Evolutionary conservation across 2,329 filamentous ascomycete species (phyloP), one percentile per base, ranked within the genome.

Genomic region (Colletotrichum camelliae): DNA sequence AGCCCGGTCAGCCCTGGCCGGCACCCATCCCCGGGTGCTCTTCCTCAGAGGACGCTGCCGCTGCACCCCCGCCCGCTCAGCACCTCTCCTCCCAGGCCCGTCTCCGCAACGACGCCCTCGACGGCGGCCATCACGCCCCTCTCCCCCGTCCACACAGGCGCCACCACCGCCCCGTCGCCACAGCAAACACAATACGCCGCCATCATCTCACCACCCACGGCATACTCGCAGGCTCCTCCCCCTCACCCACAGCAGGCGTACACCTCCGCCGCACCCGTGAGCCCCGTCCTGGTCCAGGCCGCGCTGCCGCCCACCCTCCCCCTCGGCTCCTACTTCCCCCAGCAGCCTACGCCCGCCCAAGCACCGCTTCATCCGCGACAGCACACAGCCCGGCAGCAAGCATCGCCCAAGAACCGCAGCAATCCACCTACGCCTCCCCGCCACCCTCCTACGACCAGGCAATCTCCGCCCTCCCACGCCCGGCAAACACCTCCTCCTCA

Each of bases 381-480:
- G 48, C 65, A n/a, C 69, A 72, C n/a, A 75, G 62, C 52, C 72
- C 74, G 8, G 35, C 66, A 7, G 58, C 60, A 4, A 55, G 64
- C 58, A 62, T 33, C 33, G 21, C 39, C 12, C 73, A 75, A 5
- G 61, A 61, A 21, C 18, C 16, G 13, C 48, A 75, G 8, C 72
- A 75, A 58, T 18, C 18, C 68, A 24, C 21, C 61, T 70, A 76
- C 57, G 48, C 58, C 27, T 70, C 70, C 1, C 75, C 75, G 10
- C 75, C 75, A 1, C 75, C 75, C 5, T 58, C 75, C 13, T 77
- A 77, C 15, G 39, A 48, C 21, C 75, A 75, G 35, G 60, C 66
- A 9, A 16, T 68, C 18, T 43, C 35, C 18, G 24, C 27, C n/a
- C 65, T 61, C 16, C 15, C 13, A 1, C 39, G 48, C 13, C 62